These are phyloP conservation scores for Sphaerulina musiva DNA, from an alignment of 2,329 filamentous ascomycete species.

Conservation along the genomic window DNA sequence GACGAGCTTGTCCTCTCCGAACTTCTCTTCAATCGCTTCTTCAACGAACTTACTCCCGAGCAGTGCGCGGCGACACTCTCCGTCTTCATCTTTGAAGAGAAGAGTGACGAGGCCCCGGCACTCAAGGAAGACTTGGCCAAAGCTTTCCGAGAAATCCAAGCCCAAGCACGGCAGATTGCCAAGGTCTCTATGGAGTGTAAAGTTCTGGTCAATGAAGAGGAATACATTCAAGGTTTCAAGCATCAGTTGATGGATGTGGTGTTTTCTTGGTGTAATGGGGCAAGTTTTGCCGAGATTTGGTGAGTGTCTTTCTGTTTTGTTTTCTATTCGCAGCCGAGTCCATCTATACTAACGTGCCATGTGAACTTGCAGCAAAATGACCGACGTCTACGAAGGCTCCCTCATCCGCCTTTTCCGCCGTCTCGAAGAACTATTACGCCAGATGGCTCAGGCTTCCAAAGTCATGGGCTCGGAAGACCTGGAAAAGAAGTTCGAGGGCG, in stretches of 20 bases:
- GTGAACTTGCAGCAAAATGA: conserved; percentile 73
- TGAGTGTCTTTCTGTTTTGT: conserved; percentile 46
- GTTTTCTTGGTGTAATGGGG: conserved; percentile 81
- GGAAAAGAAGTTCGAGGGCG: conserved; percentile 82
- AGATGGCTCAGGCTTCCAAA: conserved; percentile 92
- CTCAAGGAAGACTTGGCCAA: conserved; percentile 80
- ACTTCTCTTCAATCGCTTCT: conserved; percentile 92
- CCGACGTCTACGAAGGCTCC: conserved; percentile 93
- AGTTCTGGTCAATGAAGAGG: conserved; percentile 86
- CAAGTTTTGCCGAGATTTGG: conserved; percentile 90
- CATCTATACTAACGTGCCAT: too few species aligned
- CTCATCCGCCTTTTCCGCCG: conserved; percentile 93
- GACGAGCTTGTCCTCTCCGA: conserved; percentile 92
- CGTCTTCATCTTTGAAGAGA: conserved; percentile 97
- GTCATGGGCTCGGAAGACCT: conserved; percentile 97
- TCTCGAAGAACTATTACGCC: conserved; percentile 84
- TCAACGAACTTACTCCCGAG: conserved; percentile 89
- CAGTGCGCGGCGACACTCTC: conserved; percentile 79
- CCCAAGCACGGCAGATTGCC: conserved; percentile 78
- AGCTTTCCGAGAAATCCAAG: conserved; percentile 77
- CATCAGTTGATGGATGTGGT: conserved; percentile 97
- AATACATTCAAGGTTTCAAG: conserved; percentile 84
- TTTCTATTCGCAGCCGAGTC: too few species aligned
- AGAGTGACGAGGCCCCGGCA: conserved; percentile 64
- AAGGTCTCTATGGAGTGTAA: conserved; percentile 95